Base-by-base conservation (phyloP, 352 stramenopile species). In the Phytophthora tentaculata region DNA sequence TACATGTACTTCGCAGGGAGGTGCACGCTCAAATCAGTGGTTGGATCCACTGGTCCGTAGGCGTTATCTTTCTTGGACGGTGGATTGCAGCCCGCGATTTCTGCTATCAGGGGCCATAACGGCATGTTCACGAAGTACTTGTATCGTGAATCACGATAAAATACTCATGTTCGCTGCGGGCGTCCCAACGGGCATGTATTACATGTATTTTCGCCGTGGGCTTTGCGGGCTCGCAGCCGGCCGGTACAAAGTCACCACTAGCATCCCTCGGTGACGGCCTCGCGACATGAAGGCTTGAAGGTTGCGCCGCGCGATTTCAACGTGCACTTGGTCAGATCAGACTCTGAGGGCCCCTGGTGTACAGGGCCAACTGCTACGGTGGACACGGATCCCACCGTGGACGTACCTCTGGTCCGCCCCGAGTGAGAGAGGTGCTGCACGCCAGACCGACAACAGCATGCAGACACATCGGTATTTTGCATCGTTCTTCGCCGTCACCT, bases 11-110 rank as follows among this genome's bases (percentile, higher is more conserved):
- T 3, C 14, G 20, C 26, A 22, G 6, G 45, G 29, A 67, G 62
- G 55, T 70, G 62, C 37, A 70, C 56, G 8, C 29, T 45, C 54
- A 55, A 51, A 70, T 65, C 62, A 70, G n/a, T 58, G 48, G 19
- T n/a, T 23, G 23, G 41, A 60, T 50, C 44, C 28, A 53, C 49
- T 58, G 58, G 37, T 53, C 48, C 13, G 39, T 6, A 22, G 49
- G 13, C 24, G 37, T 61, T 51, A 47, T 45, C 28, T n/a, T 45
- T 5, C 22, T 22, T n/a, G 20, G 32, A 26, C 19, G 26, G 44
- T 53, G 53, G 22, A 56, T 56, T 50, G 39, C 39, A 60, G 39
- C 35, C 26, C 37, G 45, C 39, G 37, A 9, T 43, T 43, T 19
- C 35, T 43, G 14, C 35, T 43, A 13, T 43, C 29, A 9, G n/a